Evolutionary conservation across 345 rosid genomes (phyloP).

Genomic region (Zanthoxylum bungeanum): DNA sequence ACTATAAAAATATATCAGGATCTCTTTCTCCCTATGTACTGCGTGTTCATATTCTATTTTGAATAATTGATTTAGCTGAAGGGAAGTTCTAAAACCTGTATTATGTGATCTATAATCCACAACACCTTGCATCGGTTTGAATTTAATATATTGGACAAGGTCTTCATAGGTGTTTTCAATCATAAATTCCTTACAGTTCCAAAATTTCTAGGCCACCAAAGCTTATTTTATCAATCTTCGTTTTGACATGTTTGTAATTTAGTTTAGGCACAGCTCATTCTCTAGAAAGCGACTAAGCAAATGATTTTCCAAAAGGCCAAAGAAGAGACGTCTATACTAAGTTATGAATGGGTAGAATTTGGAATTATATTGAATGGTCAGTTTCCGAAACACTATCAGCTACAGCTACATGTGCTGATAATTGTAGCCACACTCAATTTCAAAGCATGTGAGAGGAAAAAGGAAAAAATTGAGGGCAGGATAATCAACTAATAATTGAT

Average conservation of each 20-base stretch:
- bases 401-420: no score
- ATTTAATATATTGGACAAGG: no score
- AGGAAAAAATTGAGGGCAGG: not conserved
- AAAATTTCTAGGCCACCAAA: no score
- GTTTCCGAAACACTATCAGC: no score
- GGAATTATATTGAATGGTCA: not conserved
- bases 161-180: no score
- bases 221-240: no score
- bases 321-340: not conserved
- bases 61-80: constrained; percentile 16
- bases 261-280: not conserved
- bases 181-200: no score
- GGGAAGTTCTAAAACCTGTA: no score
- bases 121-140: no score
- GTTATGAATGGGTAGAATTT: not conserved
- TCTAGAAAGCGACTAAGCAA: not conserved
- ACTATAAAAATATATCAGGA: not conserved
- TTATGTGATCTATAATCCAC: no score
- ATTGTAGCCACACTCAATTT: no score
- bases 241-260: not conserved
- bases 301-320: not conserved
- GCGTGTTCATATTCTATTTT: not conserved
- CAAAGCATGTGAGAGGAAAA: no score
- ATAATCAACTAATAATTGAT: not conserved
- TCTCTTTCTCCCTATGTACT: not conserved